Conservation (phyloP, 139 green algal genomes). For the Closterium sp. region DNA sequence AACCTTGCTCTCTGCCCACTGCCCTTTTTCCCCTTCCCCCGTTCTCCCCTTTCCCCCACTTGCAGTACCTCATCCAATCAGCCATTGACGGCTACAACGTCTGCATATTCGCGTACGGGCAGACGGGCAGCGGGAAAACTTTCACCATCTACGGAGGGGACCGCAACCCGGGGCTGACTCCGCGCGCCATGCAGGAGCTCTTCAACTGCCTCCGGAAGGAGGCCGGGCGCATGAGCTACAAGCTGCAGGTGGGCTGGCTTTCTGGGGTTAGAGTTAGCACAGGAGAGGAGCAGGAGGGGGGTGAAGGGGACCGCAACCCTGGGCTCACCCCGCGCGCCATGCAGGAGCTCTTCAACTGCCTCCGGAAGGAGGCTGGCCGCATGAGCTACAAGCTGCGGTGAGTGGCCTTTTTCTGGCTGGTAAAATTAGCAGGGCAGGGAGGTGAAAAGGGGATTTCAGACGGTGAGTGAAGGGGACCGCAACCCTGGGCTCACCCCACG, state of each 20-base stretch:
- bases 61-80: constrained; percentile 85
- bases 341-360: constrained; percentile 79
- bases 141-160: constrained; percentile 68
- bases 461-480: background rate
- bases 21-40: too few relatives aligned
- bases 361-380: constrained; percentile 74
- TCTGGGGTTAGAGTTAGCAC: too few relatives aligned
- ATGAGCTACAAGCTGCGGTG: constrained; percentile 61
- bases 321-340: constrained; percentile 87
- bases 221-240: constrained; percentile 73
- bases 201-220: constrained; percentile 78
- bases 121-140: constrained; percentile 75
- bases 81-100: constrained; percentile 91
- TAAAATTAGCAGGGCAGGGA: background rate
- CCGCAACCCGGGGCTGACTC: constrained; percentile 63
- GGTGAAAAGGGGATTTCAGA: too few relatives aligned
- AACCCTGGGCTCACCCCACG: constrained; percentile 82
- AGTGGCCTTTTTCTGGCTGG: background rate
- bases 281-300: too few relatives aligned
- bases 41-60: background rate
- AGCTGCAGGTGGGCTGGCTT: constrained; percentile 65
- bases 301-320: constrained; percentile 42
- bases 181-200: constrained; percentile 83
- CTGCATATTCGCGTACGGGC: constrained; percentile 82
- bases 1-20: background rate